phyloP scores from a whole-genome alignment of 768 basidiomycete species.

The Leucocoprinus sp. region DNA sequence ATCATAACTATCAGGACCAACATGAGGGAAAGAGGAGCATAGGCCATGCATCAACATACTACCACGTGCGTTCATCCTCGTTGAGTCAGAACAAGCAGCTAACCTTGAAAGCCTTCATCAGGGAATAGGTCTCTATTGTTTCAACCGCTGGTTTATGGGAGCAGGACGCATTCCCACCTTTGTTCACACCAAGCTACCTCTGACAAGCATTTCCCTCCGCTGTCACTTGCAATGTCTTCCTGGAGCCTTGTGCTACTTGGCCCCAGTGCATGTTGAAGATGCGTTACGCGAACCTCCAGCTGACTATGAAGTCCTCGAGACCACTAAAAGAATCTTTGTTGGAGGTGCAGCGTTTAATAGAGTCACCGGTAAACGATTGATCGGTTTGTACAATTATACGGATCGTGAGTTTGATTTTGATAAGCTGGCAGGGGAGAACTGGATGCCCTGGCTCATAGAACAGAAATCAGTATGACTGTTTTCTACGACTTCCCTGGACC shows the following conservation, averaged over 20 bases:
- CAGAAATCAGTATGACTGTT: conserved; percentile 14
- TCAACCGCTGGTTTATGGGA: conserved; percentile 11
- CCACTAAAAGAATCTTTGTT: conserved; percentile 9
- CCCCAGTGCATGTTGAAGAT: conserved; percentile 16
- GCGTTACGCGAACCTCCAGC: conserved; percentile 9
- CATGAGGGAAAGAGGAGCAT: too few species aligned
- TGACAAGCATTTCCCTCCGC: conserved; percentile 11
- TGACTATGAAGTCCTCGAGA: conserved; percentile 8
- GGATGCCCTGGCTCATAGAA: conserved; percentile 8
- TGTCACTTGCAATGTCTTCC: conserved; percentile 13
- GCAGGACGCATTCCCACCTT: conserved; percentile 8
- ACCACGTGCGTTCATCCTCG: too few species aligned
- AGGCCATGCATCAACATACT: not conserved
- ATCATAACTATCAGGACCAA: too few species aligned
- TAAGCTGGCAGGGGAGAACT: not conserved
- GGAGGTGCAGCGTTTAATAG: conserved; percentile 14
- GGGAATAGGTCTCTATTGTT: conserved; percentile 13
- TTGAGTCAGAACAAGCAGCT: too few species aligned
- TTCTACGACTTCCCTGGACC: conserved; percentile 5
- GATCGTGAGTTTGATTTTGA: conserved; percentile 7
- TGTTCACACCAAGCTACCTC: conserved; percentile 11
- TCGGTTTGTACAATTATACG: conserved; percentile 8
- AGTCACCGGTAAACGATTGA: conserved; percentile 8
- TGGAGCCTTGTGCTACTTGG: conserved; percentile 7
- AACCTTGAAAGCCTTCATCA: too few species aligned